Base-by-base conservation (phyloP, 2,329 filamentous ascomycete genomes). In the Botrytis fabae region DNA sequence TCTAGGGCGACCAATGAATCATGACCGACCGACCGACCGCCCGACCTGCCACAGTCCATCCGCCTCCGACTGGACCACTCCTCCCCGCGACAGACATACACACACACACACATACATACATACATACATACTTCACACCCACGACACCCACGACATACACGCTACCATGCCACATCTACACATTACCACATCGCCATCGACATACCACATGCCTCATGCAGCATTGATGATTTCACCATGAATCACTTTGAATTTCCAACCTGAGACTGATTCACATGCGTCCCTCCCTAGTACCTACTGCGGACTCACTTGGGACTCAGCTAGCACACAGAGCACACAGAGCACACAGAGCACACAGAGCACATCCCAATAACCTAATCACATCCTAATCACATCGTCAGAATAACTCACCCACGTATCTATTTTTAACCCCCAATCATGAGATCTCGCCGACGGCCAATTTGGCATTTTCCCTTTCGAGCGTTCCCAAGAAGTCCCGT, bases 171-270 rank as follows among this genome's bases (percentile, higher is more conserved):
- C 38, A 38, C 38, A 38, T 38, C 38, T 8, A 38, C 38, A 1
- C 38, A 38, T 38, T 9, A 8, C 38, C 38, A 38, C 38, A 38
- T 38, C 38, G 7, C 38, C 38, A 38, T 38, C 10, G 9, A 7
- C 16, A n/a, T 10, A 16, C 35, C 3, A 16, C 1, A 25, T n/a
- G 9, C n/a, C 5, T 1, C 51, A 40, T n/a, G 0, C 57, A 35
- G 18, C 3, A 2, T 38, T 28, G 42, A 38, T 40, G 28, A 61
- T 61, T 59, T 61, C 25, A 38, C 12, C 8, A 38, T 60, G n/a
- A 62, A 64, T 63, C 62, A 62, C 28, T 63, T 46, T 63, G 69
- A 69, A 42, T 54, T 54, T 69, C 66, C 48, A 59, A 63, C 54
- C 51, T 62, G 60, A 46, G 48, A 46, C 62, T 64, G 62, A 35